Conservation (phyloP, 108 stramenopile species). For the Pseudonitzschia multiseries region DNA sequence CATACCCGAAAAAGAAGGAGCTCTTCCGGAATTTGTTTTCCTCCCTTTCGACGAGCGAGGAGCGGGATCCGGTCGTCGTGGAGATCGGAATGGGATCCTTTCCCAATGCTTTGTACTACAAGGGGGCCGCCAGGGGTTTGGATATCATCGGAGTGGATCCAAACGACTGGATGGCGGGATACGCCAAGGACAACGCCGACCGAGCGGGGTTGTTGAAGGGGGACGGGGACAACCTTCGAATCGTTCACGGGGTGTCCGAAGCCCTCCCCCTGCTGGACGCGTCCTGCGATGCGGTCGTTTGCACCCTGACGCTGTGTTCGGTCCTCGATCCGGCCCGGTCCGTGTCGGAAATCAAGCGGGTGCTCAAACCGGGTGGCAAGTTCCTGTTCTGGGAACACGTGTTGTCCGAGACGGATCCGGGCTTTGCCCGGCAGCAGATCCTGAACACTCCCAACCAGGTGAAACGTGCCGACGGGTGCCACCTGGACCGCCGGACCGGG, state of each 20-base stretch:
- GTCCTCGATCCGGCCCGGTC: slow-evolving; percentile 13
- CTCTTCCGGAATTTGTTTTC: slow-evolving; percentile 41
- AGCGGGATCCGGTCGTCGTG: slow-evolving; percentile 35
- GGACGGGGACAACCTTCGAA: slow-evolving; percentile 30
- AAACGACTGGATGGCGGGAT: slow-evolving; percentile 48
- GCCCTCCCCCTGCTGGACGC: slow-evolving; percentile 40
- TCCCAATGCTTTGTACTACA: slow-evolving; percentile 57
- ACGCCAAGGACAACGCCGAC: slow-evolving; percentile 45
- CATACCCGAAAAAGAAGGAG: slow-evolving; percentile 40
- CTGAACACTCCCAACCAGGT: not conserved
- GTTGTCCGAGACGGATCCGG: not conserved
- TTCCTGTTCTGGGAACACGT: slow-evolving; percentile 4
- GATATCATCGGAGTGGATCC: slow-evolving; percentile 61
- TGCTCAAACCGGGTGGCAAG: slow-evolving; percentile 6
- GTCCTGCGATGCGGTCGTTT: slow-evolving; percentile 49
- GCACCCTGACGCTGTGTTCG: slow-evolving; percentile 49
- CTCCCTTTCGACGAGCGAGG: slow-evolving; percentile 17
- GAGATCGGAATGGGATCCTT: slow-evolving; percentile 62
- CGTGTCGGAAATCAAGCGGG: slow-evolving; percentile 6
- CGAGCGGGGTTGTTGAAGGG: slow-evolving; percentile 1
- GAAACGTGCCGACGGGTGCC: slow-evolving; percentile 5
- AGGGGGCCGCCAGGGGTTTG: slow-evolving; percentile 6
- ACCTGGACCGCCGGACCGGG: slow-evolving; percentile 6
- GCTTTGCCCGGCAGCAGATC: not conserved
- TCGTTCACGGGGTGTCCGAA: slow-evolving; percentile 53